Evolutionary conservation across 768 basidiomycete genomes (phyloP).

Genomic region (Piloderma croceum): DNA sequence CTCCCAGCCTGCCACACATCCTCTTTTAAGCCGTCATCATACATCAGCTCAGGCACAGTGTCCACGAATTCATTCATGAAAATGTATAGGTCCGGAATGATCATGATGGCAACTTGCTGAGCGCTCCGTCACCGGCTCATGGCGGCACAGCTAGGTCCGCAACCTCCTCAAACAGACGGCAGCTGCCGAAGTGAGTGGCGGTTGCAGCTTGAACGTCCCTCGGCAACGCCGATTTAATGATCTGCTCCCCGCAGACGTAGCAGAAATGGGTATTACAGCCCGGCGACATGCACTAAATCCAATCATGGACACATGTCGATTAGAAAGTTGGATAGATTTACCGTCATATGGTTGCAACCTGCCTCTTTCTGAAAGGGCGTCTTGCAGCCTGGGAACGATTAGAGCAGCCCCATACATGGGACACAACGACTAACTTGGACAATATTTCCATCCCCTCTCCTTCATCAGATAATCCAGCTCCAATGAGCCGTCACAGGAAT

Average conservation of each 20-base stretch:
- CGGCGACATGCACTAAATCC: conserved; percentile 44
- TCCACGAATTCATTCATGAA: too few species aligned
- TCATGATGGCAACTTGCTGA: too few species aligned
- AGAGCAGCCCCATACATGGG: too few species aligned
- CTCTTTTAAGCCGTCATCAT: too few species aligned
- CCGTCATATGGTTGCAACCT: conserved; percentile 59
- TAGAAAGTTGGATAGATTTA: conserved; percentile 22
- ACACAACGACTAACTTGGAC: too few species aligned
- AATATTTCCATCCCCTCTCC: conserved; percentile 27
- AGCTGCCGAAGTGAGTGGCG: conserved; percentile 28
- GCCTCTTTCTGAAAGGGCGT: conserved; percentile 46
- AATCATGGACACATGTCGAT: background rate
- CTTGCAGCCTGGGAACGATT: conserved; percentile 41
- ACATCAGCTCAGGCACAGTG: too few species aligned
- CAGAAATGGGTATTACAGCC: conserved; percentile 61
- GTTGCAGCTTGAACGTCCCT: conserved; percentile 26
- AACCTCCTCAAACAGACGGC: conserved; percentile 31
- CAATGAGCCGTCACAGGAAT: conserved; percentile 28
- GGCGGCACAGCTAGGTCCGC: too few species aligned
- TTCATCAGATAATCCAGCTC: conserved; percentile 27
- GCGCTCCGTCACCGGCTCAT: too few species aligned
- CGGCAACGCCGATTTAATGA: conserved; percentile 36
- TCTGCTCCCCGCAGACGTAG: conserved; percentile 44
- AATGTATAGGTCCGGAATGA: too few species aligned
- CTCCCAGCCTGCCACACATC: too few species aligned